phyloP scores from a whole-genome alignment of 306 rosid species.

The Trifolium pratense region DNA sequence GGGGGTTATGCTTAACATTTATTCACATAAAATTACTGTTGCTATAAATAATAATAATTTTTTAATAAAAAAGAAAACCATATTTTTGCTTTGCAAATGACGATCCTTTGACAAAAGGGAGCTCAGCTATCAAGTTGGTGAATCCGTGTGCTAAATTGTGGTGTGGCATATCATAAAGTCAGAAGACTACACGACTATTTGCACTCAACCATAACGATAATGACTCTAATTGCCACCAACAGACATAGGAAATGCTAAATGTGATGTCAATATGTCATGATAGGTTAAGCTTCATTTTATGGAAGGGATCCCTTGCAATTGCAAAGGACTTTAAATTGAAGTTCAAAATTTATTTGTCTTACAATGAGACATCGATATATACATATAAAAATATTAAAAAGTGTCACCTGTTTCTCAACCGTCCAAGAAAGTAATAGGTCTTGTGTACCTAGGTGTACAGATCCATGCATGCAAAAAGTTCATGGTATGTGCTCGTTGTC shows the following conservation, averaged over 20 bases:
- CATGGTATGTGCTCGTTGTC: background rate
- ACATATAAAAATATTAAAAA: background rate
- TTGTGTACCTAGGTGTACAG: background rate
- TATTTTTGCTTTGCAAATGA: too few species aligned
- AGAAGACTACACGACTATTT: background rate
- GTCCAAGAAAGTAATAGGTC: background rate
- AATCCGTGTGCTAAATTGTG: background rate
- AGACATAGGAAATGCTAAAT: background rate
- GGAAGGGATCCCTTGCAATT: too few species aligned
- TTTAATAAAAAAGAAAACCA: too few species aligned
- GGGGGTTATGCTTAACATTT: background rate
- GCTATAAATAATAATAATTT: background rate
- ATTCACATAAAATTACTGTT: background rate
- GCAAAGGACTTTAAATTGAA: background rate
- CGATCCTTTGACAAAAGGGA: background rate
- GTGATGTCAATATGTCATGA: background rate
- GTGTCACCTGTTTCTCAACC: background rate
- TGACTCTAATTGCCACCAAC: background rate
- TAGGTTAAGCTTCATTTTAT: background rate
- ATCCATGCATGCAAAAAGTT: background rate
- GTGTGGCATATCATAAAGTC: background rate
- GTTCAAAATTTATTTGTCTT: background rate
- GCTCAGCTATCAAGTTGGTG: background rate
- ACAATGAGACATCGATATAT: background rate
- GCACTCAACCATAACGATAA: background rate